These are phyloP conservation scores for Lipomyces spencermartinsiae DNA, from an alignment of 805 yeast genomes.

Conservation along the genomic window DNA sequence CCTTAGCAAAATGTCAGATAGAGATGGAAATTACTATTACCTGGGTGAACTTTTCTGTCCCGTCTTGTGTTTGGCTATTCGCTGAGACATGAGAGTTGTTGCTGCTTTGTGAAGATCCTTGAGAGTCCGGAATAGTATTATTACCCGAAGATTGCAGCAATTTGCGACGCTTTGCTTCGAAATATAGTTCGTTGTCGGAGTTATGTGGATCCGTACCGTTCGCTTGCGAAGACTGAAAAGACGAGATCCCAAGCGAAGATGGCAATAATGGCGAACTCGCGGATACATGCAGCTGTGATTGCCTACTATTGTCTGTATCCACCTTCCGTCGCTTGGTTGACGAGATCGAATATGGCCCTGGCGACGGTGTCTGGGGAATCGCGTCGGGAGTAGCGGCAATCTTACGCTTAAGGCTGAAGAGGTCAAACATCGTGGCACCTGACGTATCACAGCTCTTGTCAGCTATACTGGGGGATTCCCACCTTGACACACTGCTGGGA, in stretches of 20 bases:
- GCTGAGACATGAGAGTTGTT: not conserved
- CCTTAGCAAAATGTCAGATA: not conserved
- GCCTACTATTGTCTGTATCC: not conserved
- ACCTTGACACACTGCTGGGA: not conserved
- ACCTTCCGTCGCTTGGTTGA: conserved; percentile 5
- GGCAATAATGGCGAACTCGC: not conserved
- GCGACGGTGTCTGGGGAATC: not conserved
- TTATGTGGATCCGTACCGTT: not conserved
- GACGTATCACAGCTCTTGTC: not conserved
- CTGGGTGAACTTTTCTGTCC: not conserved
- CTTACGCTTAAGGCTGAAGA: conserved; percentile 6
- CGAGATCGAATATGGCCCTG: not conserved
- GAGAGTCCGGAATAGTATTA: conserved; percentile 15
- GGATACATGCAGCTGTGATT: not conserved
- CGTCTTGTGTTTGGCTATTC: not conserved
- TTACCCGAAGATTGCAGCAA: not conserved
- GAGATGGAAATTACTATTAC: not conserved
- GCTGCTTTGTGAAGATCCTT: conserved; percentile 8
- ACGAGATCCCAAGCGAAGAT: not conserved
- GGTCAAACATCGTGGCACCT: not conserved
- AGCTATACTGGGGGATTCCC: not conserved
- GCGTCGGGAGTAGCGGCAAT: not conserved
- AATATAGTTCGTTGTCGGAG: conserved; percentile 17
- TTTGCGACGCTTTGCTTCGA: conserved; percentile 16
- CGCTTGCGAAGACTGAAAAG: not conserved